Percentiles rank a stretch among this genome's conserved stretches.
Evolutionary conservation across 2,329 filamentous ascomycete species (phyloP).

Genomic region (Aspergillus tubingensis): DNA sequence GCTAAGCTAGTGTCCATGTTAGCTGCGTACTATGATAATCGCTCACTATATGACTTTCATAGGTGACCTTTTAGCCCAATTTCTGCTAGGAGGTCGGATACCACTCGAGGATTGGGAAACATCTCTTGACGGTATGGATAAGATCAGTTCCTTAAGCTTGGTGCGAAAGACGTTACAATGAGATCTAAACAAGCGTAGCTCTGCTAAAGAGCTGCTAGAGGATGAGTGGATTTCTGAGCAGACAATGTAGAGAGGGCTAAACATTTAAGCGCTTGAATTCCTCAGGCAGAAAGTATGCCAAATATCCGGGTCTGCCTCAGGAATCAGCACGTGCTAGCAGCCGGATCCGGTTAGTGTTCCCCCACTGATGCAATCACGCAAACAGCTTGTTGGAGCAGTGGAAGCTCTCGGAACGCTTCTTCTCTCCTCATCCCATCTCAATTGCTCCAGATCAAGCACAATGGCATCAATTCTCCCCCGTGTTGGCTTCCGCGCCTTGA

Average conservation of each 20-base stretch:
- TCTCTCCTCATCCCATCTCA: not conserved
- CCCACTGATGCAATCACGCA: conserved; percentile 1
- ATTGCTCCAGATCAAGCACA: not conserved
- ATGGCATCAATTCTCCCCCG: conserved; percentile 35
- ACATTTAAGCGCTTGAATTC: no score
- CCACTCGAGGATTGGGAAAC: conserved; percentile 43
- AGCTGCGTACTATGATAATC: not conserved
- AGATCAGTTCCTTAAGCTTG: conserved; percentile 32
- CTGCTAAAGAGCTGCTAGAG: conserved; percentile 30
- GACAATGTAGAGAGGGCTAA: no score
- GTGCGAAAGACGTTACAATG: conserved; percentile 43
- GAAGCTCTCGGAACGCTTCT: not conserved
- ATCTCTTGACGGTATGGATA: conserved; percentile 36
- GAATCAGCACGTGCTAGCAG: not conserved
- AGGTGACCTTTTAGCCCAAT: conserved; percentile 30
- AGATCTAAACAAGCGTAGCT: conserved; percentile 33
- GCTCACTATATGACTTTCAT: conserved; percentile 12
- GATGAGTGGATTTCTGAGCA: conserved; percentile 31
- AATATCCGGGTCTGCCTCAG: no score
- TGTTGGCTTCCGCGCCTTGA: conserved; percentile 28
- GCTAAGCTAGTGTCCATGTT: conserved; percentile 27
- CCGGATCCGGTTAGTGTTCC: not conserved
- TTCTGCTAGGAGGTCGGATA: conserved; percentile 19
- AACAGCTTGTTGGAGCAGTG: not conserved
- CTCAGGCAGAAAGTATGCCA: no score